Percentiles rank a stretch among this genome's conserved stretches.
These are phyloP conservation scores for Fistulinella prunicolor DNA, from an alignment of 768 basidiomycete genomes.

Conservation along the genomic window DNA sequence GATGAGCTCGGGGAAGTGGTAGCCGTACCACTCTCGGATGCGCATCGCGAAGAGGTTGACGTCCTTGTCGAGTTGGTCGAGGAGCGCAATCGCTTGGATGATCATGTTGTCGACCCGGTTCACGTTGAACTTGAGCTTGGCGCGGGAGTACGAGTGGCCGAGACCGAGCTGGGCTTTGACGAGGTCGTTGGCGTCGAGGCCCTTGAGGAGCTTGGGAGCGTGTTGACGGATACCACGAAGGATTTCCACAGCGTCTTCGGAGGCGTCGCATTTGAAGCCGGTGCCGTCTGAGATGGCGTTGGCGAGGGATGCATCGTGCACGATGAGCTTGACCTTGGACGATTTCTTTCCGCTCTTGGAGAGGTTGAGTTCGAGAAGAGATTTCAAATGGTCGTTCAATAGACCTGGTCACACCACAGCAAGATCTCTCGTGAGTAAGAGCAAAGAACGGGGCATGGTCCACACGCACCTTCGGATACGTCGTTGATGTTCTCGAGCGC, in stretches of 20 bases:
- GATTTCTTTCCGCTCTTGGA: conserved; percentile 66
- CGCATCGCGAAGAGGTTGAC: conserved; percentile 99
- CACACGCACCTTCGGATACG: conserved; percentile 80
- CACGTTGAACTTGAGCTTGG: conserved; percentile 97
- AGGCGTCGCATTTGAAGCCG: conserved; percentile 73
- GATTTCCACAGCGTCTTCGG: conserved; percentile 77
- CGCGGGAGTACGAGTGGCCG: conserved; percentile 95
- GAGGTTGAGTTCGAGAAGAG: conserved; percentile 85
- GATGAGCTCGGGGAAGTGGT: conserved; percentile 97
- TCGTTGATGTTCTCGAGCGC: conserved; percentile 96
- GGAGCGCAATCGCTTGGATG: conserved; percentile 96
- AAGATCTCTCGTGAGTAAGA: conserved; percentile 1
- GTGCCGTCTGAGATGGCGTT: conserved; percentile 73
- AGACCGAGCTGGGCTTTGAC: conserved; percentile 93
- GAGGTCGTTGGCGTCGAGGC: conserved; percentile 84
- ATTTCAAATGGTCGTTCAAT: conserved; percentile 78
- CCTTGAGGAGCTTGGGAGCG: conserved; percentile 85
- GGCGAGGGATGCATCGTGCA: conserved; percentile 73
- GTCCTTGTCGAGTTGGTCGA: conserved; percentile 99
- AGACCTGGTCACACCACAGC: conserved; percentile 62
- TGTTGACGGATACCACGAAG: conserved; percentile 92
- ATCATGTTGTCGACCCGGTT: conserved; percentile 99
- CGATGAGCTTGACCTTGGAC: conserved; percentile 68
- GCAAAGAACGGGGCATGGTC: not conserved
- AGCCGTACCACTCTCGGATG: conserved; percentile 98